Evolutionary conservation across 371 early-diverging fungal species (phyloP), one percentile per base, ranked within the genome.

Genomic region (Entomophthora muscae): DNA sequence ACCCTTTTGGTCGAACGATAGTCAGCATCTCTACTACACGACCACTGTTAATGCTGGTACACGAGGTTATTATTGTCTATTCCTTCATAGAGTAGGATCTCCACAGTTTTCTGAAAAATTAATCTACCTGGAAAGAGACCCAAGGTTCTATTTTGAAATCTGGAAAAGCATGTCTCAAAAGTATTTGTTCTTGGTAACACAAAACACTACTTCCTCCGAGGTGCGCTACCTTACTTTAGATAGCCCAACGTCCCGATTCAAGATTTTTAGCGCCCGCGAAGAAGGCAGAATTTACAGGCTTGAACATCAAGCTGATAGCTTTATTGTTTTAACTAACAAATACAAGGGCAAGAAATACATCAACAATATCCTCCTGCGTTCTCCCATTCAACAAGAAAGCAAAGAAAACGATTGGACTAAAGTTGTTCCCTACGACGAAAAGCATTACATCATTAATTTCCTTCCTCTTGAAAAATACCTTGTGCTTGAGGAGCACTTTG

Each of bases 201-300:
- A 73, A 12, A 80, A 78, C 0, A 79, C 80, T 59, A 69, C 80
- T 31, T 81, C 82, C 2, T 76, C 77, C 28, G 83, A 83, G 66
- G 78, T 75, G 0, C 53, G 74, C n/a, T 76, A 67, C 64, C 64
- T 83, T 12, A 71, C 75, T 22, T 59, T 77, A 10, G 65, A 69
- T 52, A 66, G 66, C 0, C 67, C 69, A 26, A 58, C 68, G 32
- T 67, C 28, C 54, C 66, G 51, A 22, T 30, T 52, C 29, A 69
- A 63, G 42, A 51, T 78, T 54, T 70, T 81, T 54, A 74, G 78
- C 57, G 69, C 76, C 0, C 67, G 73, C 30, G 73, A 80, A 63
- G 68, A 70, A 2, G 72, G 68, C 7, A 66, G 80, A 53, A 73
- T 75, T 23, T 80, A 82, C 52, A 66, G 71, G 21, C 68, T 70